Conservation (phyloP, 108 stramenopile species). For the Skeletonema costatum region DNA sequence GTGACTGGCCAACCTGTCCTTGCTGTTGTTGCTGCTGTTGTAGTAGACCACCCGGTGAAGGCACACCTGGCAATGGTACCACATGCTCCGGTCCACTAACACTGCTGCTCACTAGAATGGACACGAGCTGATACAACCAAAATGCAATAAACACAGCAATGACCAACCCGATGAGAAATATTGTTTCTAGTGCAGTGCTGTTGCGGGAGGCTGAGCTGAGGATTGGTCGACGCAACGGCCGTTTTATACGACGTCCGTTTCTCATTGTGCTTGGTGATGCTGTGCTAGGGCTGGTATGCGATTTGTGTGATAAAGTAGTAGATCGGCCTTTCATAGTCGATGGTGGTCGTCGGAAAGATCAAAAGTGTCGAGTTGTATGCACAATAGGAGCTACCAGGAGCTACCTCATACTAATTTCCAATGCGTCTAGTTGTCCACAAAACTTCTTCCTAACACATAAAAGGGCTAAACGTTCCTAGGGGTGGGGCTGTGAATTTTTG, state of each 20-base stretch:
- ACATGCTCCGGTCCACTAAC: not conserved
- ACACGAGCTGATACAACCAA: conserved; percentile 30
- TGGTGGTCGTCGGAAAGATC: no score
- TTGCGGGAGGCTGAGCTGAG: conserved; percentile 39
- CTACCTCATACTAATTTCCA: no score
- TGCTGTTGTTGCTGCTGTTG: not conserved
- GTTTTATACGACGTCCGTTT: not conserved
- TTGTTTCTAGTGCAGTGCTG: conserved; percentile 33
- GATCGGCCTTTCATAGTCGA: no score
- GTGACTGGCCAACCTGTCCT: not conserved
- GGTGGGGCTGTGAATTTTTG: no score
- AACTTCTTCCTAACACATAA: no score
- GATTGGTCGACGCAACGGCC: conserved; percentile 13
- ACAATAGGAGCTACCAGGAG: no score
- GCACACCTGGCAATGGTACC: not conserved
- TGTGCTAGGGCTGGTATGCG: no score
- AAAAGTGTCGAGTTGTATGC: no score
- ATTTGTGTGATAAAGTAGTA: no score
- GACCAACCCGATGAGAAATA: conserved; percentile 40
- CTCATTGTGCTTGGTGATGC: not conserved
- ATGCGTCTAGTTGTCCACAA: no score
- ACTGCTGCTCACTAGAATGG: conserved; percentile 2
- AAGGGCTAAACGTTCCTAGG: no score
- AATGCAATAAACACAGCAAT: conserved; percentile 20
- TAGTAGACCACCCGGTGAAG: not conserved